A percentile compares a stretch with the other conserved stretches of the same genome.
phyloP scores from a whole-genome alignment of 495 filamentous ascomycete species.

The Penicillium ucsense region DNA sequence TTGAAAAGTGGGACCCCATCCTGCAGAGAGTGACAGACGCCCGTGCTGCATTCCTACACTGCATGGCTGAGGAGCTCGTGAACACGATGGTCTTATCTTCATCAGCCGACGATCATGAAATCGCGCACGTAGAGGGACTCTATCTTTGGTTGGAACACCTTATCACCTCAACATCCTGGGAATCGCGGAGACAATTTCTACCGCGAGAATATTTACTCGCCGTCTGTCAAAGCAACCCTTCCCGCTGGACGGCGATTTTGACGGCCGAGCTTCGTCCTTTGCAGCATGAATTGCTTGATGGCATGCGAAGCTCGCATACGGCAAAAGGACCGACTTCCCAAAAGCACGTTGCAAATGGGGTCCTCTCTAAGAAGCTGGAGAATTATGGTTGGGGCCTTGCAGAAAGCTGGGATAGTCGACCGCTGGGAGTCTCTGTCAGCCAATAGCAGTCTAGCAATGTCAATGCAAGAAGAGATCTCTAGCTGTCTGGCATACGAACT shows the following conservation, averaged over 20 bases:
- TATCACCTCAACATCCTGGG: conserved; percentile 25
- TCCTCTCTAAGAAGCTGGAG: conserved; percentile 13
- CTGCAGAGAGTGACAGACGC: conserved; percentile 23
- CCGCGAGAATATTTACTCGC: conserved; percentile 25
- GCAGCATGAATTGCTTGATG: not conserved
- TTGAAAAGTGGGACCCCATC: conserved; percentile 28
- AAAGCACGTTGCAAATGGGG: not conserved
- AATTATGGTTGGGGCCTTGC: conserved; percentile 25
- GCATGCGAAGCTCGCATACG: not conserved
- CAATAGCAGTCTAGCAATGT: too few relatives aligned
- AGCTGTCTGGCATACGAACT: too few relatives aligned
- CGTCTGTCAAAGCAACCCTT: conserved; percentile 23
- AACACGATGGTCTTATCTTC: conserved; percentile 21
- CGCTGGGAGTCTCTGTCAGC: conserved; percentile 16
- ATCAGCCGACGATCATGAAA: conserved; percentile 6
- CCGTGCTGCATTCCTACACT: conserved; percentile 21
- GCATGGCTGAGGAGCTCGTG: conserved; percentile 27
- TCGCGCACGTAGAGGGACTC: conserved; percentile 20
- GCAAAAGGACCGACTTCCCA: not conserved
- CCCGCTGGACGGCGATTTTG: conserved; percentile 23
- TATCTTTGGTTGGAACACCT: conserved; percentile 37
- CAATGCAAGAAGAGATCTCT: too few relatives aligned
- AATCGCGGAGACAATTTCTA: conserved; percentile 13
- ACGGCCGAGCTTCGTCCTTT: conserved; percentile 9
- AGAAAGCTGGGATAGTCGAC: conserved; percentile 27